Conservation (phyloP, 1,139 yeast genomes). For the Candida sojae region DNA sequence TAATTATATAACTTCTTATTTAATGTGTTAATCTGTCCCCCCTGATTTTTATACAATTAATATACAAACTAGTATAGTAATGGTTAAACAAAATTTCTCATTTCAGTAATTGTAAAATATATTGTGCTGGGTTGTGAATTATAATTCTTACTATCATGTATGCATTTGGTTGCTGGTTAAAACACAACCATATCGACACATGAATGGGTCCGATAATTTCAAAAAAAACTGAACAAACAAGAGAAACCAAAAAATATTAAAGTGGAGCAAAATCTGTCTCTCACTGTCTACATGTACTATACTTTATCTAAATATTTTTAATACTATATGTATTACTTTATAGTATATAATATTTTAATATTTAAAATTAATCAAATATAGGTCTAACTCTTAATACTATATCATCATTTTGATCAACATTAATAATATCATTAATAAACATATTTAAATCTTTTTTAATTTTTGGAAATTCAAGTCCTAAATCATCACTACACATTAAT, state of each 20-base stretch:
- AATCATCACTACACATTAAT: conserved; percentile 45
- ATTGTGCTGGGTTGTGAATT: neutral
- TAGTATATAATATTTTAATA: neutral
- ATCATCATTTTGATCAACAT: conserved; percentile 36
- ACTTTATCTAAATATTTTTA: too few species aligned
- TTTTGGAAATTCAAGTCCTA: conserved; percentile 32
- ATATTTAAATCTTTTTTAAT: conserved; percentile 40
- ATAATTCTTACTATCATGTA: neutral
- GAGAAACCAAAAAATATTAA: neutral
- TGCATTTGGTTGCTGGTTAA: neutral
- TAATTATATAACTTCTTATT: conserved; percentile 5
- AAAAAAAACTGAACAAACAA: neutral
- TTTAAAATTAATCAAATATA: conserved; percentile 17
- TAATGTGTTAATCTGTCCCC: conserved; percentile 14
- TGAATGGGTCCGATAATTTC: neutral
- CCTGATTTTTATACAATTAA: conserved; percentile 3
- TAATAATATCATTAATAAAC: conserved; percentile 41
- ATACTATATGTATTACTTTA: too few species aligned
- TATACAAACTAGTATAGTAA: conserved; percentile 10
- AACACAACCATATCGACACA: neutral
- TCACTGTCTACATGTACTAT: too few species aligned
- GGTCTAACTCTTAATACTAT: conserved; percentile 28
- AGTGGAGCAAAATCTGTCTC: too few species aligned
- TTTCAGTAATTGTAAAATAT: neutral
- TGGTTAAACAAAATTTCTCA: conserved; percentile 1